Evolutionary conservation across 179 eudicot species (phyloP).

Genomic region (Dionaea muscipula): DNA sequence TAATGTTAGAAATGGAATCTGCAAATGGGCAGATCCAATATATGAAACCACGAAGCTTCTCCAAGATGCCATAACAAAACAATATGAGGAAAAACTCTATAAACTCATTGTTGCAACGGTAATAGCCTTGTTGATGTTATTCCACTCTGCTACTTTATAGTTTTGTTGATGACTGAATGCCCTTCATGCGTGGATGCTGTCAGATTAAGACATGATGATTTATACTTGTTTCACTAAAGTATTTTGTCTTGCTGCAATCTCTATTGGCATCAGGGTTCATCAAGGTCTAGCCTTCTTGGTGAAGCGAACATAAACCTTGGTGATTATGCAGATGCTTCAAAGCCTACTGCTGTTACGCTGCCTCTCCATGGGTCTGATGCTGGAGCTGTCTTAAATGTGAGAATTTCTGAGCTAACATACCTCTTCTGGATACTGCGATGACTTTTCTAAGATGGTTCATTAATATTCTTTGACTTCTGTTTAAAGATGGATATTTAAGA

Average conservation of each 20-base stretch:
- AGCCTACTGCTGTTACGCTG: conserved; percentile 53
- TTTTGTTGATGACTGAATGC: not conserved
- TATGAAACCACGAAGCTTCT: conserved; percentile 96
- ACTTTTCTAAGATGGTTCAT: too few relatives aligned
- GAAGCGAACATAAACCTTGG: conserved; percentile 89
- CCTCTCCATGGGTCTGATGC: conserved; percentile 80
- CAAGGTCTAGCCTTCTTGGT: conserved; percentile 82
- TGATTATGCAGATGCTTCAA: conserved; percentile 68
- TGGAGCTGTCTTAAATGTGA: conserved; percentile 81
- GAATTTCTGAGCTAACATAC: conserved; percentile 8
- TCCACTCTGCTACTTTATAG: too few relatives aligned
- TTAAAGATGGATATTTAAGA: too few relatives aligned
- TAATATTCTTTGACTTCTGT: too few relatives aligned
- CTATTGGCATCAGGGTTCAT: conserved; percentile 57
- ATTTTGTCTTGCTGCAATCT: conserved; percentile 6
- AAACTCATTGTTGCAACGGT: conserved; percentile 93
- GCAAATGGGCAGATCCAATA: conserved; percentile 98
- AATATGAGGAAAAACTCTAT: conserved; percentile 78
- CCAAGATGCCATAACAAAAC: conserved; percentile 65
- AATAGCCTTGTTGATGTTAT: conserved; percentile 9
- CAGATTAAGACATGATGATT: not conserved
- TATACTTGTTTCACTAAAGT: conserved; percentile 1
- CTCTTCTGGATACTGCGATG: not conserved
- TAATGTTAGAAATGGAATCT: conserved; percentile 83
- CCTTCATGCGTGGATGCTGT: not conserved